Evolutionary conservation across 2,329 filamentous ascomycete genomes (phyloP).

Genomic region (Diaporthe sp.): DNA sequence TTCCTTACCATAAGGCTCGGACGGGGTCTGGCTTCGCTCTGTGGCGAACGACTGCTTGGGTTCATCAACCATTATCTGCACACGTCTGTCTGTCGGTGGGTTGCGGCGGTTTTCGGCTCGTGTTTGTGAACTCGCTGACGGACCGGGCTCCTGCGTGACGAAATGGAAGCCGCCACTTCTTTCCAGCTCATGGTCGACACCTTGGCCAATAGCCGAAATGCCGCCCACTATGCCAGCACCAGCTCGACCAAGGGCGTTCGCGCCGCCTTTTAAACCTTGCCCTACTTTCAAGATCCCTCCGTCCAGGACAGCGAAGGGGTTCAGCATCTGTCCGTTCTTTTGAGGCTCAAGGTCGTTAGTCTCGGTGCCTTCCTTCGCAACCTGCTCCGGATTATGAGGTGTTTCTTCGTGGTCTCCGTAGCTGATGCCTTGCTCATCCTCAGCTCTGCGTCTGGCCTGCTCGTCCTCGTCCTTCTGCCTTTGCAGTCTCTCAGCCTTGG

Average conservation of each 20-base stretch:
- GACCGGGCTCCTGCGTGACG: constrained; percentile 39
- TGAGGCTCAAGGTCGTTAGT: constrained; percentile 39
- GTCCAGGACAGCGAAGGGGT: constrained; percentile 35
- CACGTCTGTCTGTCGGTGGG: constrained; percentile 37
- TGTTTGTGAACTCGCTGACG: constrained; percentile 37
- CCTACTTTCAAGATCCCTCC: constrained; percentile 58
- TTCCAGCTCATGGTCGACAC: constrained; percentile 63
- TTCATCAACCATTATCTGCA: constrained; percentile 45
- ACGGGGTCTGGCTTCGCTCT: constrained; percentile 48
- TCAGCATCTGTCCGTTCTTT: constrained; percentile 34
- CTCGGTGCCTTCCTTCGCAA: constrained; percentile 48
- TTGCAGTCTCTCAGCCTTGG: constrained; percentile 60
- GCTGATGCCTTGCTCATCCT: constrained; percentile 58
- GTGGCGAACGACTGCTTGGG: constrained; percentile 47
- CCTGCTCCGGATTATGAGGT: constrained; percentile 61
- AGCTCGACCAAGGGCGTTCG: constrained; percentile 53
- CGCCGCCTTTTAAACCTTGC: constrained; percentile 59
- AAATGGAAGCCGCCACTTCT: constrained; percentile 65
- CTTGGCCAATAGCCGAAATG: constrained; percentile 58
- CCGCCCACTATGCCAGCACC: constrained; percentile 57
- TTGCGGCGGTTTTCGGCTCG: constrained; percentile 39
- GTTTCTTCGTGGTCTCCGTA: constrained; percentile 64
- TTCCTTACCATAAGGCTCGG: constrained; percentile 48
- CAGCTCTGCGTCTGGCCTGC: constrained; percentile 61
- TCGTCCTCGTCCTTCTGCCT: constrained; percentile 60